Base-by-base conservation (phyloP, 192 early-diverging fungal species). In the Linderina pennispora region DNA sequence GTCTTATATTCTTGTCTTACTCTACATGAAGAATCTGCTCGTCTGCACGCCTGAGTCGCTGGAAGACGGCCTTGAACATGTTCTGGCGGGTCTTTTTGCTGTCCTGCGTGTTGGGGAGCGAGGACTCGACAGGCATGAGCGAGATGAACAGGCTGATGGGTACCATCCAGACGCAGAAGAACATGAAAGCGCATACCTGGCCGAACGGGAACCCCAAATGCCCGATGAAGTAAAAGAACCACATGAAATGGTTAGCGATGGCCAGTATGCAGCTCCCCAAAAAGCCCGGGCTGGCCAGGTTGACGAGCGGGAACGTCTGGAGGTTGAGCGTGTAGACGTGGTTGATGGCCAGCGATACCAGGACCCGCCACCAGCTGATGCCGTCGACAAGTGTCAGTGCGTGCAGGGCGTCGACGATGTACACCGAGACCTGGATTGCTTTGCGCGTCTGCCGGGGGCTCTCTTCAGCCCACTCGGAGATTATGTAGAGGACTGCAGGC, bases 111-210 rank as follows among this genome's bases (percentile, higher is more conserved):
- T 86, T 54, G 3, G 66, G 66, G 21, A 70, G 51, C 47, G 54
- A 24, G 1, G 55, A 14, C 8, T 70, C 66, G 8, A 43, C 26
- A 0, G 66, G 66, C 40, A 43, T 90, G 39, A 94, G 74, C 26
- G 89, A 92, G 52, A 98, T 86, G 52, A 98, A 94, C 58, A 89
- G 91, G 15, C 84, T 64, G 45, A 98, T 87, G 3, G 95, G 95
- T 8, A 98, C 77, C 39, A 95, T 52, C 95, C 95, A 98, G 7
- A 98, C 88, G 53, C 84, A 85, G 47, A 97, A 78, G 15, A 89
- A 90, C 74, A 98, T 97, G 74, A 95, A 94, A 15, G 87, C 76
- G 37, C 87, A 87, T 40, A 94, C 85, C 41, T 90, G 87, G 48
- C 75, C 60, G 51, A 95, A 91, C 21, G 79, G 76, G 53, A 74